Base-by-base conservation (phyloP, 768 basidiomycete species). In the Russula lepida region DNA sequence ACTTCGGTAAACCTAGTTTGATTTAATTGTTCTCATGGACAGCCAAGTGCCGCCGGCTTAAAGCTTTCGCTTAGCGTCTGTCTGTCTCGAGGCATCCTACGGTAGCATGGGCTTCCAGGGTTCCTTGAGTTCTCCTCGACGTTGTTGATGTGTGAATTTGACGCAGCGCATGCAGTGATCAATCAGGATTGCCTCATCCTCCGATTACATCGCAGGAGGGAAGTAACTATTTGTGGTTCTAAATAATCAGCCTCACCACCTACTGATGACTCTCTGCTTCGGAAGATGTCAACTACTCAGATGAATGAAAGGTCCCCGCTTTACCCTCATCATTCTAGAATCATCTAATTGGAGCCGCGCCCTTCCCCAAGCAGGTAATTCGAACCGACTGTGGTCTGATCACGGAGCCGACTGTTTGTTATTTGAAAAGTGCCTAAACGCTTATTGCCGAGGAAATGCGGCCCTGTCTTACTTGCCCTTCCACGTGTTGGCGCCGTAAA, bases 341-440 rank as follows among this genome's bases (percentile, higher is more conserved):
- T 35, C 12, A 37, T 37, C 15, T 37, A 37, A 39, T 27, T 55
- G 47, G 54, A 46, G 13, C 28, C 46, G n/a, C n/a, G 28, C 12
- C 30, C 12, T 48, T 48, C 46, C 44, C 44, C 43, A 28, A 55
- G 19, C 54, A 41, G 21, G 48, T 41, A 53, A 58, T 54, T 54
- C 62, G 62, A 63, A 63, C 52, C 52, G 47, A 58, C 51, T 39
- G 35, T 48, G 51, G 57, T 63, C 62, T 58, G 62, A 63, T 54
- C 57, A 44, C 57, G 56, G 52, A 49, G 49, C 56, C 56, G 61
- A 62, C 56, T 33, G 57, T 53, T 48, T 25, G 6, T 54, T 54
- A 63, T 63, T 63, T 58, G 57, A 63, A 58, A 44, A 63, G 62
- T 58, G 62, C 28, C 47, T 63, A 63, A 58, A 58, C 62, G 56